A percentile compares a stretch with the other conserved stretches of the same genome.
phyloP scores from a whole-genome alignment of 495 filamentous ascomycete species.

The Parathielavia appendiculata region DNA sequence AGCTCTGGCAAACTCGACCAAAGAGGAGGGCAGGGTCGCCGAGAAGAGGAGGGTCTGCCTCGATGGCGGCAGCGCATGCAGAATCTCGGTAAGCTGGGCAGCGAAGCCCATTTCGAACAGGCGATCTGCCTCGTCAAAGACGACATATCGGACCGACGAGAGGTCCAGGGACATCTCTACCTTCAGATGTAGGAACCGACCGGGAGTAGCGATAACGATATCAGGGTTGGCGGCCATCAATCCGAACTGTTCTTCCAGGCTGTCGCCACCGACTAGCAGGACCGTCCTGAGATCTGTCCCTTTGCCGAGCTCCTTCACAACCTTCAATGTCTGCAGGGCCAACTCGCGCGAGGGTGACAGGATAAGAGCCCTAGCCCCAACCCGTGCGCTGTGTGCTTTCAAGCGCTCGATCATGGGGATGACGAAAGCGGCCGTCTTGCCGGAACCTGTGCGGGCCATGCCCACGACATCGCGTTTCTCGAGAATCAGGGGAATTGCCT shows the following conservation, averaged over 20 bases:
- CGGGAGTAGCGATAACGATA: slow-evolving; percentile 92
- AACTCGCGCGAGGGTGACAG: slow-evolving; percentile 89
- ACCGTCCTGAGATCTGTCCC: slow-evolving; percentile 88
- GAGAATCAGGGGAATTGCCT: slow-evolving; percentile 86
- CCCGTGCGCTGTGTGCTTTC: slow-evolving; percentile 76
- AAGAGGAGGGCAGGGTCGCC: slow-evolving; percentile 83
- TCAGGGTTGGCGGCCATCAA: slow-evolving; percentile 92
- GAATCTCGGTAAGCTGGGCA: slow-evolving; percentile 85
- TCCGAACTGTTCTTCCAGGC: slow-evolving; percentile 90
- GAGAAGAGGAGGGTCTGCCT: slow-evolving; percentile 93
- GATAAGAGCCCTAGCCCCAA: slow-evolving; percentile 80
- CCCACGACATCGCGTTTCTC: slow-evolving; percentile 90
- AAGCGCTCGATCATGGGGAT: slow-evolving; percentile 96
- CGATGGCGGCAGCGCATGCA: slow-evolving; percentile 75
- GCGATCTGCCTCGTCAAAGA: slow-evolving; percentile 95
- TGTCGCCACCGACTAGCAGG: slow-evolving; percentile 89
- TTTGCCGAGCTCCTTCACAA: slow-evolving; percentile 86
- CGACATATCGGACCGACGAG: slow-evolving; percentile 79
- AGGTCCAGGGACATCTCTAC: slow-evolving; percentile 92
- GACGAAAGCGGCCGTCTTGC: slow-evolving; percentile 96
- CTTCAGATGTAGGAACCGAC: slow-evolving; percentile 89
- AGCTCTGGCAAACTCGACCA: slow-evolving; percentile 93
- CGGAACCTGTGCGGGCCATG: slow-evolving; percentile 95
- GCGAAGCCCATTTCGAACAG: slow-evolving; percentile 98
- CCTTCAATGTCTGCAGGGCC: slow-evolving; percentile 90